Evolutionary conservation across 2,329 filamentous ascomycete species (phyloP).

Genomic region (Huntiella abstrusa): DNA sequence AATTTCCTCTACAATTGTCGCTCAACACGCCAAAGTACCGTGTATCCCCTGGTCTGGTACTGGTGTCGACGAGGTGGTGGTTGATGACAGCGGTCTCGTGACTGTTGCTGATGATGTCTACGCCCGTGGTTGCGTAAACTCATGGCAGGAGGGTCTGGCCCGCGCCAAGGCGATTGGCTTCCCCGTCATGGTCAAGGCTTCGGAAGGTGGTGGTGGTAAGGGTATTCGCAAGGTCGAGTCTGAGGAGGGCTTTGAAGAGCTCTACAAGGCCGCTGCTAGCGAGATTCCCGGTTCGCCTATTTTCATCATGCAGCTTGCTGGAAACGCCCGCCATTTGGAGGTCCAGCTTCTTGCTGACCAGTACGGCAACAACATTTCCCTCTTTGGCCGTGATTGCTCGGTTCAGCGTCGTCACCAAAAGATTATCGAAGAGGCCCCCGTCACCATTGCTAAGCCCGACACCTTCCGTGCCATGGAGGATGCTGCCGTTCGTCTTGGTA

Average conservation of each 20-base stretch:
- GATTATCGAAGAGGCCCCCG: conserved; percentile 97
- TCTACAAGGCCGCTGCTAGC: conserved; percentile 91
- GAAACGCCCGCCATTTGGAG: conserved; percentile 89
- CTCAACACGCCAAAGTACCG: conserved; percentile 86
- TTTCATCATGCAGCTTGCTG: conserved; percentile 99
- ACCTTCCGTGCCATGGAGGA: conserved; percentile 96
- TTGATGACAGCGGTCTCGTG: conserved; percentile 73
- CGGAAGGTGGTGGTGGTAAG: conserved; percentile 96
- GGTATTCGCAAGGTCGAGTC: conserved; percentile 88
- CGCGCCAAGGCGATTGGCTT: conserved; percentile 87
- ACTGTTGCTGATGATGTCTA: conserved; percentile 79
- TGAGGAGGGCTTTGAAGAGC: conserved; percentile 64
- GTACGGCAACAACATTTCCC: conserved; percentile 98
- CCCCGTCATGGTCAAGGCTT: conserved; percentile 99
- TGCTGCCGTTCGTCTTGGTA: conserved; percentile 82
- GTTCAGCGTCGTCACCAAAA: conserved; percentile 97
- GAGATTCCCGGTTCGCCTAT: conserved; percentile 98
- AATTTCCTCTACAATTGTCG: conserved; percentile 97
- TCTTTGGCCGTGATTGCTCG: conserved; percentile 96
- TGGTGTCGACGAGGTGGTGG: conserved; percentile 61
- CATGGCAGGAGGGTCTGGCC: conserved; percentile 72
- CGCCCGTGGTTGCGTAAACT: conserved; percentile 74
- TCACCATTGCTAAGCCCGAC: conserved; percentile 75
- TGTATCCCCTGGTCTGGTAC: conserved; percentile 99
- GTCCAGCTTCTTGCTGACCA: conserved; percentile 95